Conservation (phyloP, 1,139 yeast species). For the Yamadazyma jaroonii region DNA sequence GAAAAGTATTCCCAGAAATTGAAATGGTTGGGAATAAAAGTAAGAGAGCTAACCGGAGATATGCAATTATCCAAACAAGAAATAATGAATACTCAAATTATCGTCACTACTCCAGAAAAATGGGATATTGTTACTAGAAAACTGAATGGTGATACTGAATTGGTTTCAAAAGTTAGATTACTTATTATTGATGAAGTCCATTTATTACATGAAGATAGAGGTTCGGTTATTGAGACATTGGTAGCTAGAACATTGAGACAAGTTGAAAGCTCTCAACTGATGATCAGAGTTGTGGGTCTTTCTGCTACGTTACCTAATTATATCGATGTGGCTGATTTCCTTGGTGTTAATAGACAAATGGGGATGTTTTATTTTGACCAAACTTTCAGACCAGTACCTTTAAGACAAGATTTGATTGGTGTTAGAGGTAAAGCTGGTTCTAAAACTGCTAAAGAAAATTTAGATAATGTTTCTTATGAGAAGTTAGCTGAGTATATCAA, state of each 20-base stretch:
- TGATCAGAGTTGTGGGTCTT: conserved; percentile 94
- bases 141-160: conserved; percentile 77
- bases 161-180: conserved; percentile 80
- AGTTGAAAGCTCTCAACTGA: conserved; percentile 88
- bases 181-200: conserved; percentile 96
- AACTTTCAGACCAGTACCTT: conserved; percentile 90
- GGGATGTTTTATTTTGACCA: conserved; percentile 96
- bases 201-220: conserved; percentile 94
- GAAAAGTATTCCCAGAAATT: conserved; percentile 80
- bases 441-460: conserved; percentile 68
- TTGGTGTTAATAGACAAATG: conserved; percentile 83
- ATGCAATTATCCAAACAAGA: conserved; percentile 75
- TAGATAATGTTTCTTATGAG: conserved; percentile 76
- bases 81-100: conserved; percentile 72
- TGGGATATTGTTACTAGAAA: conserved; percentile 98
- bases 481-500: conserved; percentile 66
- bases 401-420: conserved; percentile 84
- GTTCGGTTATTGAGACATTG: conserved; percentile 92
- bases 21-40: conserved; percentile 81
- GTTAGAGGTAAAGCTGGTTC: conserved; percentile 77
- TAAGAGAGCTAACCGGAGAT: conserved; percentile 91
- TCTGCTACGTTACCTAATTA: conserved; percentile 96
- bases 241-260: conserved; percentile 95
- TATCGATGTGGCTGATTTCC: conserved; percentile 91
- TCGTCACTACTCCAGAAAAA: conserved; percentile 93